Base-by-base conservation (phyloP, 139 green algal species). In the Micromonas commoda region DNA sequence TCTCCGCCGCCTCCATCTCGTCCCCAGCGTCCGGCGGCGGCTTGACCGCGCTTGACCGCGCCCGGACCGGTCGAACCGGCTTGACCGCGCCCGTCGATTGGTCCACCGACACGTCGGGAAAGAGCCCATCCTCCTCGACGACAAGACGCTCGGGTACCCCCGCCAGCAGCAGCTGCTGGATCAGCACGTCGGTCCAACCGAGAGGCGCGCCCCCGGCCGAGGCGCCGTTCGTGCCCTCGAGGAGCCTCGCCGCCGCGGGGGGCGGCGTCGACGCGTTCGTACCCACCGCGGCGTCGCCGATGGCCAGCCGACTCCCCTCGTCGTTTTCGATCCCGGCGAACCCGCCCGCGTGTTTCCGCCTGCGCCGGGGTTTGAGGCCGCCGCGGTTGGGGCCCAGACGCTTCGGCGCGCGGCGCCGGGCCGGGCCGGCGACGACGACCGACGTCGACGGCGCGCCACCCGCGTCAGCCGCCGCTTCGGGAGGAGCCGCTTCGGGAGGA, bases 101-200 rank as follows among this genome's bases (percentile, higher is more conserved):
- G n/a, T n/a, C n/a, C n/a, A n/a, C n/a, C n/a, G n/a, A n/a, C n/a
- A n/a, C n/a, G n/a, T n/a, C n/a, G n/a, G n/a, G n/a, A n/a, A n/a
- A 57, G 9, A 57, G 16, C 45, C 45, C 45, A 9, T 57, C 45
- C 45, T 57, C 45, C 45, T 57, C 45, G 45, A 57, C 9, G 9
- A 71, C 4, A 26, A 71, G 33, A 4, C 64, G 64, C 3, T 71
- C 64, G n/a, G 64, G 64, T 3, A 71, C 64, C 4, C 64, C 64
- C 2, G 64, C 64, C 4, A 71, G 64, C 28, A 71, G 4, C 3
- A 71, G 29, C 28, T 33, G 28, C 26, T 38, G 64, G 28, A 71
- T 26, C n/a, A 71, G 23, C 4, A 71, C 64, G 26, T 38, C 64
- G 32, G 23, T 26, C 64, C 64, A 71, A 3, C 64, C 64, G 26